Evolutionary conservation across 2,329 filamentous ascomycete genomes (phyloP).

Genomic region (Septoria petroselini): DNA sequence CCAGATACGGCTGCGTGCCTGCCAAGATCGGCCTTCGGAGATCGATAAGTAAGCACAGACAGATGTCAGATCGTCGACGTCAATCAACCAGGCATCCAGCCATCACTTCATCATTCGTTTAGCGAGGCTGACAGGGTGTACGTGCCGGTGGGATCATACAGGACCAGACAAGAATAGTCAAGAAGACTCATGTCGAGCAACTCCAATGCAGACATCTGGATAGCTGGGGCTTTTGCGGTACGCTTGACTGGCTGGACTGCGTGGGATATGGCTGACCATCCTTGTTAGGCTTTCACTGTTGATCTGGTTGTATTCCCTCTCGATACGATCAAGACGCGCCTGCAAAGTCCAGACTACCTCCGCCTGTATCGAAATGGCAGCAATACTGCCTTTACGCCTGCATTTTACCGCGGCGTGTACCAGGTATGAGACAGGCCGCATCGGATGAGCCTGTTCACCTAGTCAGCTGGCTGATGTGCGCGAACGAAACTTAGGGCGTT

Average conservation of each 20-base stretch:
- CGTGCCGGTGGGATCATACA: no score
- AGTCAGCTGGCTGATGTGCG: no score
- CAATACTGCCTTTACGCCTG: conserved; percentile 53
- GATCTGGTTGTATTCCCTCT: conserved; percentile 83
- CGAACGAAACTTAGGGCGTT: conserved; percentile 62
- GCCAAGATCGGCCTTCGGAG: not conserved
- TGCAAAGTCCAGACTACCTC: conserved; percentile 74
- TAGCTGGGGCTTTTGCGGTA: conserved; percentile 71
- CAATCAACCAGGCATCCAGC: no score
- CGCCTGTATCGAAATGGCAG: conserved; percentile 60
- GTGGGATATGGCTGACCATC: not conserved
- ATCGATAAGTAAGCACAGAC: not conserved
- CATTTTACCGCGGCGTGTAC: conserved; percentile 71
- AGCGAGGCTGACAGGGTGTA: no score
- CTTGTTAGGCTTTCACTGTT: conserved; percentile 65
- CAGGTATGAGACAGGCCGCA: conserved; percentile 45
- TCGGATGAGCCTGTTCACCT: no score
- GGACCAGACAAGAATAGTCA: no score
- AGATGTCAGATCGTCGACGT: no score
- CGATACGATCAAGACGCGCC: conserved; percentile 83
- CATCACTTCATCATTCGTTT: no score
- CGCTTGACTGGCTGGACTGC: not conserved
- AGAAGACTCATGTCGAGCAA: conserved; percentile 35
- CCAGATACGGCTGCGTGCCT: not conserved
- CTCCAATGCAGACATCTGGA: conserved; percentile 35